Conservation (phyloP, 1,284 basidiomycete genomes). For the Moniliophthora roreri region DNA sequence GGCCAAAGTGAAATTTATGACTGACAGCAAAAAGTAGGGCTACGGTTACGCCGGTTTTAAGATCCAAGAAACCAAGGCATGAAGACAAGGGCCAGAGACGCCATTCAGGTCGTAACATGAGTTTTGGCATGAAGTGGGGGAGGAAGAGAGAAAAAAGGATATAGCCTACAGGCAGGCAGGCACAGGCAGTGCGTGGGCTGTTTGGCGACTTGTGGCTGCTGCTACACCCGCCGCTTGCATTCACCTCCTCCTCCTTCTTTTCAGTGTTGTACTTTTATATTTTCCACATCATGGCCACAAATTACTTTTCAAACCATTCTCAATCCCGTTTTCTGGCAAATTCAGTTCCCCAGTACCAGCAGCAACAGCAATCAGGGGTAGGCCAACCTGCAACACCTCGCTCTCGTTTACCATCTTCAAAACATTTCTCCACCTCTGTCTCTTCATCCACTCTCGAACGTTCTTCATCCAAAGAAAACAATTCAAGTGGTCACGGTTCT, state of each 20-base stretch:
- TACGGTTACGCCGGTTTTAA: conserved; percentile 87
- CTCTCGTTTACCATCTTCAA: conserved; percentile 55
- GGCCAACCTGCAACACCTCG: conserved; percentile 27
- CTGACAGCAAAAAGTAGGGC: conserved; percentile 84
- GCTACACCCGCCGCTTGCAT: conserved; percentile 25
- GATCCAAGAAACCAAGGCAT: conserved; percentile 82
- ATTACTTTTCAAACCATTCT: conserved; percentile 81
- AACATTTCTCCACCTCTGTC: conserved; percentile 75
- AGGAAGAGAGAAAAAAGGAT: neutral
- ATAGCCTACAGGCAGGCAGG: neutral
- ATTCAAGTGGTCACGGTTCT: conserved; percentile 24
- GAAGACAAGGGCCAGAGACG: conserved; percentile 77
- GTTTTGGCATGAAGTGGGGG: conserved; percentile 42
- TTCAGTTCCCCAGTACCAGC: conserved; percentile 25
- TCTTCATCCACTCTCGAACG: conserved; percentile 39
- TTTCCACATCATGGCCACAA: conserved; percentile 30
- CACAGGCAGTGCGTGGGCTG: neutral
- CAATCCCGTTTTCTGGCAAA: conserved; percentile 67
- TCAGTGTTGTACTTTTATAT: conserved; percentile 18
- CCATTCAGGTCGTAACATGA: conserved; percentile 78
- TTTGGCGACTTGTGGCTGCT: conserved; percentile 2
- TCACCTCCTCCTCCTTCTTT: conserved; percentile 17
- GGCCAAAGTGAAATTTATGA: conserved; percentile 17
- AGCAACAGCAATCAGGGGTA: conserved; percentile 15
- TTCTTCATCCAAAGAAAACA: conserved; percentile 42